Base-by-base conservation (phyloP, 2,329 filamentous ascomycete genomes). In the Fusarium sp. region DNA sequence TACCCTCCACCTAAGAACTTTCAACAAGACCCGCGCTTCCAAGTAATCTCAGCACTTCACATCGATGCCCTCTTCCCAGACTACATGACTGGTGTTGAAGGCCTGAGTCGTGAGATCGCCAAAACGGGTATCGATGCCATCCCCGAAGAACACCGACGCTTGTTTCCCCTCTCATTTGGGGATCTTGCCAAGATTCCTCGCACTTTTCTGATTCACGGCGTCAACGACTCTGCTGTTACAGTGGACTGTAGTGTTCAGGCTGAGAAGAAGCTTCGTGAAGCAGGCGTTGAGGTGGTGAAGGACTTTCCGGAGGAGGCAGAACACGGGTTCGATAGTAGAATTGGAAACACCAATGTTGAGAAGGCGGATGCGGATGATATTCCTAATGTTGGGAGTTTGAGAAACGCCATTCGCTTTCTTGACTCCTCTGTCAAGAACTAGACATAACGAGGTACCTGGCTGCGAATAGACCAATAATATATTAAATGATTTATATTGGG, bases 201-300 rank as follows among this genome's bases (percentile, higher is more conserved):
- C 0, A 76, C 74, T 0, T 61, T 74, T 20, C 27, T 76, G 7
- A 29, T 76, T 0, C 74, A 76, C 14, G 74, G 74, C 1, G 57
- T 53, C 4, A 76, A 74, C 12, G 74, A 76, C 38, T 69, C 74
- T 15, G 74, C 68, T 47, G 74, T 76, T 5, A 72, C 74, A 1
- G 46, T 72, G 1, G 70, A 72, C 4, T 64, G 49, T 7, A 76
- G 74, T n/a, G 20, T 62, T 4, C 47, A 57, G 9, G 74, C 74
- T 31, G 70, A 65, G 22, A 64, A 74, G 45, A 75, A 68, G 22
- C 68, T 76, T 12, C 60, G 59, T 8, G 65, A 59, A 1, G 65
- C 55, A 0, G 74, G 74, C 0, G 58, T 71, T 6, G 41, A 66
- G 1, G 62, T 75, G 0, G 25, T 54, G 0, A 46, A 57, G 2